Conservation (phyloP, 805 yeast genomes). For the Peterozyma toletana region DNA sequence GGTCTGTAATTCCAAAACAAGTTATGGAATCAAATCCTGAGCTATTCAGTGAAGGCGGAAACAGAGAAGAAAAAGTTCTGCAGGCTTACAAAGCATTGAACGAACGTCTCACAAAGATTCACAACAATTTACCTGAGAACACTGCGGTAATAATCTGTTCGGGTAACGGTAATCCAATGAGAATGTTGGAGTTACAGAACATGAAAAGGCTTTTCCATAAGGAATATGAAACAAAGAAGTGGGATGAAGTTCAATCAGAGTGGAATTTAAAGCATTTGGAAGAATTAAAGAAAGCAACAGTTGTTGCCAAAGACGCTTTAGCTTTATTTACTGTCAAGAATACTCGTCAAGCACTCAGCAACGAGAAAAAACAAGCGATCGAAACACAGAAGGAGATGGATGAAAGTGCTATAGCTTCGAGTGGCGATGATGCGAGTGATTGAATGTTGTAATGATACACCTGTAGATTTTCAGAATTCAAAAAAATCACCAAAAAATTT, state of each 20-base stretch:
- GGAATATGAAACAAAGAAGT: constrained; percentile 32
- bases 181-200: constrained; percentile 36
- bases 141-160: constrained; percentile 56
- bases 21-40: neutral
- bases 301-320: constrained; percentile 52
- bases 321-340: constrained; percentile 44
- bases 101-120: constrained; percentile 37
- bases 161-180: constrained; percentile 55
- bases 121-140: constrained; percentile 45
- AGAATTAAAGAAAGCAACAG: constrained; percentile 38
- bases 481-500: neutral
- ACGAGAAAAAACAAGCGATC: neutral
- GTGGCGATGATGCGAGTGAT: constrained; percentile 5
- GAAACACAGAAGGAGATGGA: constrained; percentile 6
- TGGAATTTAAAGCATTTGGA: constrained; percentile 48
- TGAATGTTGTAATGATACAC: neutral
- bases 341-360: neutral
- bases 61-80: constrained; percentile 12
- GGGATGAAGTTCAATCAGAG: constrained; percentile 33
- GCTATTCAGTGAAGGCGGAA: constrained; percentile 13
- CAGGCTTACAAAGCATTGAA: constrained; percentile 28
- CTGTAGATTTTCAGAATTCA: neutral
- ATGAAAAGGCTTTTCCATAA: constrained; percentile 34
- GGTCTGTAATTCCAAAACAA: constrained; percentile 12
- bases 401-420: constrained; percentile 1